These are phyloP conservation scores for Marasmius tenuissimus DNA, from an alignment of 1,284 basidiomycete genomes.

Conservation along the genomic window DNA sequence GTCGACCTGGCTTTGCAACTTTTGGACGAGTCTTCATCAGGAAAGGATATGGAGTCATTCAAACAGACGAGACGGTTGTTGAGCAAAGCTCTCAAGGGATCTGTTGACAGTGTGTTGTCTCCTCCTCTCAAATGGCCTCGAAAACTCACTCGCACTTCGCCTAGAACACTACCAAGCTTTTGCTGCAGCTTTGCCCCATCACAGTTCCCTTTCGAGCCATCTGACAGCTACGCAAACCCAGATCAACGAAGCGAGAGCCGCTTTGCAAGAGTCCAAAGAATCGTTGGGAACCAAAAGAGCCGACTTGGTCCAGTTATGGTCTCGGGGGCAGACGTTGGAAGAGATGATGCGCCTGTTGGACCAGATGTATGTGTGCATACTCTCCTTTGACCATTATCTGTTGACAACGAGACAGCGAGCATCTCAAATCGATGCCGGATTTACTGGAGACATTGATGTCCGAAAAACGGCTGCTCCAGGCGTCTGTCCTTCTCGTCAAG, in stretches of 20 bases:
- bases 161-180: conserved; percentile 90
- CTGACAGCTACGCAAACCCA: conserved; percentile 73
- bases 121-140: conserved; percentile 11
- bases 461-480: conserved; percentile 91
- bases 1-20: conserved; percentile 89
- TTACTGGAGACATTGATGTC: conserved; percentile 92
- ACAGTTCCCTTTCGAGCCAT: conserved; percentile 73
- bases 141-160: background rate
- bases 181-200: conserved; percentile 86
- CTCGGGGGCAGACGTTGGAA: conserved; percentile 79
- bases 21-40: conserved; percentile 69
- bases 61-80: conserved; percentile 72
- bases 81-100: conserved; percentile 77
- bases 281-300: conserved; percentile 75
- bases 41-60: conserved; percentile 77
- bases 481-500: conserved; percentile 84
- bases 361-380: conserved; percentile 69
- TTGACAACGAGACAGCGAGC: conserved; percentile 58
- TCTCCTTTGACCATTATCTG: conserved; percentile 9
- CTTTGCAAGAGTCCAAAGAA: conserved; percentile 81
- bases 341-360: conserved; percentile 91
- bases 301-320: conserved; percentile 86
- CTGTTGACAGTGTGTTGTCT: conserved; percentile 72
- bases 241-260: conserved; percentile 67
- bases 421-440: conserved; percentile 90